Percentiles rank a stretch among this genome's conserved stretches.
phyloP scores from a whole-genome alignment of 371 early-diverging fungal genomes.

The Mortierella sp. region DNA sequence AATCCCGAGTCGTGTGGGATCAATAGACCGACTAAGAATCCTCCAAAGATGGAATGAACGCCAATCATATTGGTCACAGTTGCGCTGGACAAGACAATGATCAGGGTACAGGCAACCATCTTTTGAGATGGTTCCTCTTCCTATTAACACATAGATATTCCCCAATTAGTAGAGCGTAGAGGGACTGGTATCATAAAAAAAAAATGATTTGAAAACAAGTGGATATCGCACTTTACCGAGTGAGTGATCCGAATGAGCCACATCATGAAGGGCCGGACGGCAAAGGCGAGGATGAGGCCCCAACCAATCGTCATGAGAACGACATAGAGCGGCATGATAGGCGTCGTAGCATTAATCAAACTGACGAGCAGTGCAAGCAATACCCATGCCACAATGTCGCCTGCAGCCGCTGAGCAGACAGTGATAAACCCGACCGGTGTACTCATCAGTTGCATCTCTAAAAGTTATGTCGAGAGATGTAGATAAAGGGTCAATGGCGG shows the following conservation, averaged over 20 bases:
- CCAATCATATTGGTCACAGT: slow-evolving; percentile 89
- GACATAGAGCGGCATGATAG: slow-evolving; percentile 76
- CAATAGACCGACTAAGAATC: slow-evolving; percentile 85
- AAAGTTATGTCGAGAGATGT: not conserved
- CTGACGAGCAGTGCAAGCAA: slow-evolving; percentile 84
- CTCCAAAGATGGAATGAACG: slow-evolving; percentile 95
- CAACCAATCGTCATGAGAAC: slow-evolving; percentile 70
- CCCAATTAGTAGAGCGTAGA: too few species aligned
- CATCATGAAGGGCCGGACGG: slow-evolving; percentile 65
- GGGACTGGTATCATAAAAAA: too few species aligned
- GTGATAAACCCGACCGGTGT: slow-evolving; percentile 85
- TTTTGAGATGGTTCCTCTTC: slow-evolving; percentile 70
- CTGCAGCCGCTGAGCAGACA: slow-evolving; percentile 86
- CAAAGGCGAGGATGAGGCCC: slow-evolving; percentile 64
- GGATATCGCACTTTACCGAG: too few species aligned
- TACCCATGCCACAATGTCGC: slow-evolving; percentile 89
- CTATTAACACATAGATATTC: slow-evolving; percentile 25
- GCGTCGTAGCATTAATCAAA: slow-evolving; percentile 70
- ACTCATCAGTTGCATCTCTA: slow-evolving; percentile 80
- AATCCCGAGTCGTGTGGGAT: slow-evolving; percentile 92
- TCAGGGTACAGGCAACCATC: slow-evolving; percentile 70
- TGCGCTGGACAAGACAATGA: slow-evolving; percentile 70
- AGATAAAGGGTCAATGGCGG: not conserved
- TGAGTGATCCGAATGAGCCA: slow-evolving; percentile 57
- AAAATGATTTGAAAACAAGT: too few species aligned